Evolutionary conservation across 345 rosid genomes (phyloP).

Genomic region (Rhizophora mangle): DNA sequence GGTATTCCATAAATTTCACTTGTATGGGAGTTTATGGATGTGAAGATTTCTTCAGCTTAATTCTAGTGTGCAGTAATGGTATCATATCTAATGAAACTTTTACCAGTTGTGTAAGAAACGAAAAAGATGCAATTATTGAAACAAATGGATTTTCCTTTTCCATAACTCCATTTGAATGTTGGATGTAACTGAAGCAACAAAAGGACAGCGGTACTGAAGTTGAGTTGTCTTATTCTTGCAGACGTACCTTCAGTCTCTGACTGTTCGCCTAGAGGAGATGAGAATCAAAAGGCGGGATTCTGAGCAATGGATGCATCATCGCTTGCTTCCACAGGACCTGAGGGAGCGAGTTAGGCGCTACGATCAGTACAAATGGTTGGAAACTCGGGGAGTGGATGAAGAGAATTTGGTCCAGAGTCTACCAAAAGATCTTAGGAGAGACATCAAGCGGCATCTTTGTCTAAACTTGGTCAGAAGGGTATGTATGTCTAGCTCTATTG

Average conservation of each 20-base stretch:
- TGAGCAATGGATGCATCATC: slow-evolving; percentile 94
- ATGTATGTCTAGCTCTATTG: slow-evolving; percentile 16
- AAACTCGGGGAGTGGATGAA: slow-evolving; percentile 75
- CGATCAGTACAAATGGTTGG: slow-evolving; percentile 77
- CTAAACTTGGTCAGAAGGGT: slow-evolving; percentile 80
- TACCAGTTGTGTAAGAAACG: too few species aligned
- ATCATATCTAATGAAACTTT: neutral
- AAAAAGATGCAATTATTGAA: too few species aligned
- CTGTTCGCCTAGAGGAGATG: slow-evolving; percentile 87
- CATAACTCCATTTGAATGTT: neutral
- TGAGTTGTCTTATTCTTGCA: slow-evolving; percentile 24
- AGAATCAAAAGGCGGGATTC: slow-evolving; percentile 90
- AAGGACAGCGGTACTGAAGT: neutral
- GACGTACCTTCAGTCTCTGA: slow-evolving; percentile 82
- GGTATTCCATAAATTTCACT: slow-evolving; percentile 22
- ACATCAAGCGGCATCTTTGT: slow-evolving; percentile 86
- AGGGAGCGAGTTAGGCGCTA: slow-evolving; percentile 64
- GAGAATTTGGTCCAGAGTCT: slow-evolving; percentile 66
- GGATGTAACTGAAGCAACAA: neutral
- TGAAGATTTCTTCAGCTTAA: neutral
- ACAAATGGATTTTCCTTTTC: too few species aligned
- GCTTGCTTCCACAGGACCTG: slow-evolving; percentile 71
- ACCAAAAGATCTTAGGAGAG: slow-evolving; percentile 85
- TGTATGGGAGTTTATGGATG: neutral
- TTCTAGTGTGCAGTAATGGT: neutral